Evolutionary conservation across 2,329 filamentous ascomycete genomes (phyloP).

Genomic region (Alternaria sp.): DNA sequence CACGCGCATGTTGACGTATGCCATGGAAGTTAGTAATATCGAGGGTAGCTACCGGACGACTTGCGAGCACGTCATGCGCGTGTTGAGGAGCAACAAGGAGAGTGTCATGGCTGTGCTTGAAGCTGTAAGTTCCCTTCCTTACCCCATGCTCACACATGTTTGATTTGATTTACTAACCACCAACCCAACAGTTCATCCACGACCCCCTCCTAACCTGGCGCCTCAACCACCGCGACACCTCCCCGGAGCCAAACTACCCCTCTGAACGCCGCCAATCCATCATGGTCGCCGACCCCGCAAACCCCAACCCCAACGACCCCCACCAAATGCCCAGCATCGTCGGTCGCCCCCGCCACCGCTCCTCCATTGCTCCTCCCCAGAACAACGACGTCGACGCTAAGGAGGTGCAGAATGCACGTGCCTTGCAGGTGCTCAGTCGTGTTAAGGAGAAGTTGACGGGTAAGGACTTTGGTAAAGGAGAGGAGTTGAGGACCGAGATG

Average conservation of each 20-base stretch:
- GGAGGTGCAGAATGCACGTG: constrained; percentile 92
- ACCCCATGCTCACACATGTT: no score
- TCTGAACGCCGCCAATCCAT: constrained; percentile 67
- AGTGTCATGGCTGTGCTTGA: constrained; percentile 98
- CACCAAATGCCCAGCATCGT: constrained; percentile 36
- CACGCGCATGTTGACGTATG: constrained; percentile 98
- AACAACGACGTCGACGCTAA: constrained; percentile 54
- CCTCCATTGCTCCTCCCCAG: constrained; percentile 36
- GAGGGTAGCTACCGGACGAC: constrained; percentile 98
- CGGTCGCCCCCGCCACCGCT: constrained; percentile 45
- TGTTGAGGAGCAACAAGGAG: constrained; percentile 95
- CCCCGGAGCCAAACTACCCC: constrained; percentile 64
- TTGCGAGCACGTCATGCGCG: constrained; percentile 97
- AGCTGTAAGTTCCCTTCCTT: constrained; percentile 73
- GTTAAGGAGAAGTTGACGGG: constrained; percentile 97
- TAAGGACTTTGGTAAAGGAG: constrained; percentile 78
- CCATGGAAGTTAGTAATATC: constrained; percentile 99
- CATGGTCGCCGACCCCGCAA: constrained; percentile 53
- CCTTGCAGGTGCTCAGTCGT: constrained; percentile 86
- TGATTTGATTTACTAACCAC: no score
- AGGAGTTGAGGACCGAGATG: constrained; percentile 82
- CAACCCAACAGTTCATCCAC: constrained; percentile 94
- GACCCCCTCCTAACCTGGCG: constrained; percentile 99
- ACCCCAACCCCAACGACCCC: constrained; percentile 20
- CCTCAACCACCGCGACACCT: constrained; percentile 67